Conservation (phyloP, 495 filamentous ascomycete genomes). For the Neurospora sp. region DNA sequence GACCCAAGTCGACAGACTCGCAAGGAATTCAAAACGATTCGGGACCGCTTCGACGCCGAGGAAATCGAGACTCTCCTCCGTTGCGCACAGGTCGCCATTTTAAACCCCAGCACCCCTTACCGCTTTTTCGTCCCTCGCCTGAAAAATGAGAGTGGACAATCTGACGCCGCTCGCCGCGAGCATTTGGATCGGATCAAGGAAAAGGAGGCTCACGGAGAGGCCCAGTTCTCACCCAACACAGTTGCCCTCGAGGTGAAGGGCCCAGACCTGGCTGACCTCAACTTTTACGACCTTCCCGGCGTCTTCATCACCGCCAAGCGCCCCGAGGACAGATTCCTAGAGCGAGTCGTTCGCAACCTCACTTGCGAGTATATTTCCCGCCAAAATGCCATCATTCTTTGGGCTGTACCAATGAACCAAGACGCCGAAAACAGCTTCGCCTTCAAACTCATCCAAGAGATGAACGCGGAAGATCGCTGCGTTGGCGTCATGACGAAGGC, state of each 20-base stretch:
- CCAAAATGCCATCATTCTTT: constrained; percentile 57
- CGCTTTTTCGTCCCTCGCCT: constrained; percentile 40
- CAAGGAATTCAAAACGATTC: constrained; percentile 35
- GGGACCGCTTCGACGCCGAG: constrained; percentile 25
- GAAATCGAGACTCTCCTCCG: constrained; percentile 49
- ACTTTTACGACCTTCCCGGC: constrained; percentile 74
- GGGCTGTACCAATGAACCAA: constrained; percentile 63
- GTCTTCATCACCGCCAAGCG: constrained; percentile 58
- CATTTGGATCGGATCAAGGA: constrained; percentile 17
- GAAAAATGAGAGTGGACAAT: constrained; percentile 7
- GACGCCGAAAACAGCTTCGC: constrained; percentile 67
- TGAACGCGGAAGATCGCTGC: constrained; percentile 50
- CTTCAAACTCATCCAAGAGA: constrained; percentile 46
- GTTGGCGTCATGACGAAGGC: constrained; percentile 77
- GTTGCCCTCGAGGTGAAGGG: constrained; percentile 64
- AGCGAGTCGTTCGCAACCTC: constrained; percentile 56
- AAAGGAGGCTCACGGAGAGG: constrained; percentile 29
- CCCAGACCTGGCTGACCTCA: constrained; percentile 55
- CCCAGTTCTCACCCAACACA: constrained; percentile 69
- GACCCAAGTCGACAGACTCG: constrained; percentile 10
- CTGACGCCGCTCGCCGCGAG: constrained; percentile 23
- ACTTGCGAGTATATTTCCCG: constrained; percentile 56
- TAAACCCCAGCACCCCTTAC: constrained; percentile 45
- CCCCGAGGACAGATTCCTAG: constrained; percentile 53
- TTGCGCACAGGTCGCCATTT: constrained; percentile 62